Conservation (phyloP, 2,329 filamentous ascomycete species). For the Verticillium tricorpus region DNA sequence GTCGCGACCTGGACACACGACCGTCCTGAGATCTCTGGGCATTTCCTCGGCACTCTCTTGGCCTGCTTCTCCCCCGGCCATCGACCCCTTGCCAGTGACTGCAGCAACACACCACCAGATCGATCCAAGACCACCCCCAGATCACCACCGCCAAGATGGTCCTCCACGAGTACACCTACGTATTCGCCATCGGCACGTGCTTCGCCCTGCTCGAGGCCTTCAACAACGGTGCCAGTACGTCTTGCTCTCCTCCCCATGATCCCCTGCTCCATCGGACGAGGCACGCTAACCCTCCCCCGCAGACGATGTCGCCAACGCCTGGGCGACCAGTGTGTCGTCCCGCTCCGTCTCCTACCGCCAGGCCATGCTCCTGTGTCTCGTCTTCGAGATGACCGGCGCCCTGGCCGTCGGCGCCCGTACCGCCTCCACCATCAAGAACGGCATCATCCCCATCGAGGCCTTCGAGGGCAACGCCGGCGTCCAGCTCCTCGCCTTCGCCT, state of each 20-base stretch:
- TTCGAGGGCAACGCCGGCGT: constrained; percentile 60
- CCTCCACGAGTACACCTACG: constrained; percentile 61
- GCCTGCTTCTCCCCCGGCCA: not conserved
- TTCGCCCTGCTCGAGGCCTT: constrained; percentile 74
- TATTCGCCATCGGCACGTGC: constrained; percentile 71
- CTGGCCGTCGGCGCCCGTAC: constrained; percentile 64
- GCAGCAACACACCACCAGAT: not conserved
- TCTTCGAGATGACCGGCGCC: constrained; percentile 67
- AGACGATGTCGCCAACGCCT: constrained; percentile 83
- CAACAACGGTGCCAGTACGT: constrained; percentile 75
- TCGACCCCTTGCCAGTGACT: not conserved
- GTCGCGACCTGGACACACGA: not conserved
- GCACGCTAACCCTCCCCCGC: not conserved
- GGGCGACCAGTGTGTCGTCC: constrained; percentile 79
- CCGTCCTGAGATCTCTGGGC: not conserved
- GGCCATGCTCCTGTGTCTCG: constrained; percentile 60
- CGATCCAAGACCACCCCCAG: not conserved
- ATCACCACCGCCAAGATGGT: constrained; percentile 39
- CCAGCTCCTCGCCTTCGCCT: constrained; percentile 64
- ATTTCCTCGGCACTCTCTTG: not conserved
- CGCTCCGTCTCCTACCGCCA: constrained; percentile 67
- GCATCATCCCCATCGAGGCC: constrained; percentile 58
- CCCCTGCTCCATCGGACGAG: not conserved
- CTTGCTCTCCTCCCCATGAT: not conserved
- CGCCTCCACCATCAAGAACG: constrained; percentile 76